These are phyloP conservation scores for Rosa multiflora DNA, from an alignment of 306 rosid species.

Conservation along the genomic window DNA sequence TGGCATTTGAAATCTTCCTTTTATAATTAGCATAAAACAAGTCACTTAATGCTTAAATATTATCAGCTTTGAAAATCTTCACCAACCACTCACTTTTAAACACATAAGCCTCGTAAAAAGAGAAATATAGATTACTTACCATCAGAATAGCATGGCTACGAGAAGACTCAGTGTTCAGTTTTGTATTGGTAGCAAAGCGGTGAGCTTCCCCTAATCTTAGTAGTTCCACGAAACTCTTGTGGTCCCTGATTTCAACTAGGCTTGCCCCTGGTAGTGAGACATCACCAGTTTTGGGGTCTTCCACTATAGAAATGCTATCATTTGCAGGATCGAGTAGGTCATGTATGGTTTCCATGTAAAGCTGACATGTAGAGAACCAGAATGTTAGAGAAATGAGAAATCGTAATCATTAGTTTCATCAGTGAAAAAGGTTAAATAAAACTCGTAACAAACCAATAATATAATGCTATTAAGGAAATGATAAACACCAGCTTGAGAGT, in stretches of 20 bases:
- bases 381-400: constrained; percentile 14
- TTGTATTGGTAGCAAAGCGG: constrained; percentile 96
- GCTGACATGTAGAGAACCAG: constrained; percentile 48
- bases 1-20: constrained; percentile 24
- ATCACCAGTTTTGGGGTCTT: constrained; percentile 97
- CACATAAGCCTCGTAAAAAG: constrained; percentile 25
- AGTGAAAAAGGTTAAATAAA: constrained; percentile 7
- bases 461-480: constrained; percentile 14
- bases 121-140: constrained; percentile 45
- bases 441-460: constrained; percentile 4
- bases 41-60: constrained; percentile 27
- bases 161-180: constrained; percentile 94
- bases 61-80: constrained; percentile 17
- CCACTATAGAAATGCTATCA: constrained; percentile 83
- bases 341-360: constrained; percentile 96
- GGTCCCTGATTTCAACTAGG: constrained; percentile 83
- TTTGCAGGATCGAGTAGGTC: constrained; percentile 94
- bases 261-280: constrained; percentile 95
- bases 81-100: constrained; percentile 27
- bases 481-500: constrained; percentile 11
- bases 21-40: constrained; percentile 21
- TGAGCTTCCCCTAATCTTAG: constrained; percentile 93
- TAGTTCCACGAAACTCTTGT: constrained; percentile 77
- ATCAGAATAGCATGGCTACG: constrained; percentile 98
- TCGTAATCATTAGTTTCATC: constrained; percentile 1